Conservation (phyloP, 2,329 filamentous ascomycete genomes). For the Plenodomus lindquistii region DNA sequence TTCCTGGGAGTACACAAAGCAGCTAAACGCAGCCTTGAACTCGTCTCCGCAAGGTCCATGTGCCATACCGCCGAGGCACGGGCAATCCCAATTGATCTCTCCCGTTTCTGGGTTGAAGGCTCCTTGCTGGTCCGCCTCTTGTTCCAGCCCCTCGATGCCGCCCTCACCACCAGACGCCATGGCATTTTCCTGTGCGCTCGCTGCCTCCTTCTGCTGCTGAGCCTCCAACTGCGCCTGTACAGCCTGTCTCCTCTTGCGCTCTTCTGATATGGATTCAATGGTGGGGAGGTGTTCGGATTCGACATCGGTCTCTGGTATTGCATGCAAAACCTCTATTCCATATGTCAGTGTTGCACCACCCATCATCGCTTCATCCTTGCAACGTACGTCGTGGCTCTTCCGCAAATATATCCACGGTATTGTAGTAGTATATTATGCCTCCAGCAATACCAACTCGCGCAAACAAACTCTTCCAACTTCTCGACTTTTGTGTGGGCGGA, state of each 20-base stretch:
- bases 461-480: conserved; percentile 79
- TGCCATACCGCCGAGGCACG: conserved; percentile 96
- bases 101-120: conserved; percentile 98
- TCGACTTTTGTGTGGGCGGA: conserved; percentile 65
- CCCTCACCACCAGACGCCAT: conserved; percentile 22
- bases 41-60: conserved; percentile 93
- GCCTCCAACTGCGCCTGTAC: conserved; percentile 37
- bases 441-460: conserved; percentile 75
- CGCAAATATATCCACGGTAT: conserved; percentile 84
- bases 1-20: conserved; percentile 92
- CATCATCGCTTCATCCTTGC: neutral
- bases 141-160: conserved; percentile 65
- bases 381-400: conserved; percentile 75
- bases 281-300: conserved; percentile 49
- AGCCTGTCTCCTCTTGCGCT: conserved; percentile 44
- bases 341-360: neutral
- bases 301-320: conserved; percentile 46
- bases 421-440: conserved; percentile 89
- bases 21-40: conserved; percentile 95
- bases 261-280: conserved; percentile 50
- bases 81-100: conserved; percentile 99
- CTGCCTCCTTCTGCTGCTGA: conserved; percentile 23
- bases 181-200: conserved; percentile 13
- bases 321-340: conserved; percentile 23
- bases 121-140: conserved; percentile 82